A percentile compares a stretch with the other conserved stretches of the same genome.
phyloP scores from a whole-genome alignment of 140 eudicot genomes.

The Senecio squalidus region DNA sequence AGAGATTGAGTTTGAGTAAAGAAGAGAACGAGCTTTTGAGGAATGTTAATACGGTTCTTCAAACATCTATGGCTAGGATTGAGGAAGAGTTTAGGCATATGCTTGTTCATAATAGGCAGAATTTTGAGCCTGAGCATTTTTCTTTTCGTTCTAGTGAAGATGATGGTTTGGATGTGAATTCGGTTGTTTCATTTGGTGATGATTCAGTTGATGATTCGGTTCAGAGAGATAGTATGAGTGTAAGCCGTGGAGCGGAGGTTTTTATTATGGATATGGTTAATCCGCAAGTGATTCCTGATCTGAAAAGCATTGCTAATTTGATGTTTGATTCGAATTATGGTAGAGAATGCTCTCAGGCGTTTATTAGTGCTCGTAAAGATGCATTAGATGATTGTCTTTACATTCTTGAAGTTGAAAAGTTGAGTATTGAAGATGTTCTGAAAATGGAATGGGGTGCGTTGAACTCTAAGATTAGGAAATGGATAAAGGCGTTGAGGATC shows the following conservation, averaged over 20 bases:
- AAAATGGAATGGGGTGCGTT: slow-evolving; percentile 84
- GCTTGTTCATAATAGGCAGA: slow-evolving; percentile 75
- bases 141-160: slow-evolving; percentile 86
- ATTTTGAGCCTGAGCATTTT: slow-evolving; percentile 77
- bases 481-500: slow-evolving; percentile 71
- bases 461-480: slow-evolving; percentile 71
- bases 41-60: slow-evolving; percentile 58
- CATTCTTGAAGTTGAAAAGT: slow-evolving; percentile 71
- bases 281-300: slow-evolving; percentile 66
- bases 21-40: slow-evolving; percentile 37
- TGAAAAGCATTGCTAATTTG: slow-evolving; percentile 56
- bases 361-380: slow-evolving; percentile 59
- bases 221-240: slow-evolving; percentile 70
- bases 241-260: slow-evolving; percentile 63
- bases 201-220: slow-evolving; percentile 61
- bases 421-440: slow-evolving; percentile 80
- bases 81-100: slow-evolving; percentile 81
- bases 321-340: slow-evolving; percentile 81
- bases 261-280: slow-evolving; percentile 59
- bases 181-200: slow-evolving; percentile 67
- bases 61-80: slow-evolving; percentile 73
- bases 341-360: slow-evolving; percentile 72
- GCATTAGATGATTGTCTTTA: slow-evolving; percentile 77
- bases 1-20: slow-evolving; percentile 32
- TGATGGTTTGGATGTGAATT: slow-evolving; percentile 52